Conservation (phyloP, 495 filamentous ascomycete species). For the Aspergillus ellipticus region DNA sequence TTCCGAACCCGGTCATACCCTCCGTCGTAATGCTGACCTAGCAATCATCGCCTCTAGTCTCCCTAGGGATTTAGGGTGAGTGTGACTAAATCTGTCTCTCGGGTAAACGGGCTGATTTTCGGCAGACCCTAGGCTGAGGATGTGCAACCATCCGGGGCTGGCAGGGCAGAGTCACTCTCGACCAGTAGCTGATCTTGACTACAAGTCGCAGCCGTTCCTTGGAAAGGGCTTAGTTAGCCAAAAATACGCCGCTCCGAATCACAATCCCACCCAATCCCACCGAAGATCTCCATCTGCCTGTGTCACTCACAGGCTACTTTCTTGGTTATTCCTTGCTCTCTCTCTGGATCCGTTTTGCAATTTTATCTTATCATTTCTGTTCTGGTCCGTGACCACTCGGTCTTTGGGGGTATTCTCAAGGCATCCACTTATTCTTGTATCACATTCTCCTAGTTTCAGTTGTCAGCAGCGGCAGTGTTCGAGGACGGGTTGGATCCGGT, state of each 20-base stretch:
- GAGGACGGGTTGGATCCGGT: neutral
- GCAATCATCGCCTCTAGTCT: constrained; percentile 11
- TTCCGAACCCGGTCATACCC: constrained; percentile 12
- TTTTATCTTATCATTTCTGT: constrained; percentile 6
- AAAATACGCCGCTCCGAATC: constrained; percentile 2
- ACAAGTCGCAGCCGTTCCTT: neutral
- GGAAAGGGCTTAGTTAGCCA: constrained; percentile 3
- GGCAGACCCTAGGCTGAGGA: constrained; percentile 4
- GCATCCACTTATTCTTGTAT: constrained; percentile 13
- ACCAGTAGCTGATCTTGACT: constrained; percentile 10
- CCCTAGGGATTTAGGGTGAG: constrained; percentile 8
- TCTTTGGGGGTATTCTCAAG: constrained; percentile 1
- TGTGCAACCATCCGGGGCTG: constrained; percentile 2
- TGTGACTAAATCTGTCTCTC: constrained; percentile 11
- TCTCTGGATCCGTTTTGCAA: neutral
- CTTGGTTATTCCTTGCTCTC: constrained; percentile 1
- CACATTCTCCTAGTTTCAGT: constrained; percentile 9
- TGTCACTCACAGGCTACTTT: constrained; percentile 8
- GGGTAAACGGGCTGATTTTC: neutral
- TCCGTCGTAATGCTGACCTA: neutral
- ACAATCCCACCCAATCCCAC: constrained; percentile 2
- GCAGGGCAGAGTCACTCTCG: constrained; percentile 10
- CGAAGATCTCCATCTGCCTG: constrained; percentile 22
- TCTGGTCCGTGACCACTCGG: constrained; percentile 4
- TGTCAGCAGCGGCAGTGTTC: neutral